Evolutionary conservation across 1,139 yeast genomes (phyloP), one percentile per base, ranked within the genome.

Genomic region (Candida neerlandica): DNA sequence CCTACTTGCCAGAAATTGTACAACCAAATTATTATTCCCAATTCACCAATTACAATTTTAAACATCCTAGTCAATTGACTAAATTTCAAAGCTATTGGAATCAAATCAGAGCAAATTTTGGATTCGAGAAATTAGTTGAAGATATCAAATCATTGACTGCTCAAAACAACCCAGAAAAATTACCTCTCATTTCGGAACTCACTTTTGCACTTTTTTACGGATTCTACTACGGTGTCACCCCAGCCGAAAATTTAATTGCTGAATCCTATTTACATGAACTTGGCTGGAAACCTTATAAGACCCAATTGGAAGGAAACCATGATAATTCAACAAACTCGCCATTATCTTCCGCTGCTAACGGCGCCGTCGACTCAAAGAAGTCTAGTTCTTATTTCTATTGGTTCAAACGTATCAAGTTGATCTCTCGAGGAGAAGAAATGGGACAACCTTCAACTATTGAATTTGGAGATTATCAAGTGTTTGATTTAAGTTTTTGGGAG

Each of bases 191-290:
- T 41, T 68, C 71, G 42, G 76, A 75, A 57, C 58, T 75, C 50
- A 71, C 75, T 14, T 71, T 77, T 49, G 81, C 81, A 2, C 67
- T 84, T 45, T 84, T 84, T 57, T 84, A 75, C 62, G 88, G 86
- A 3, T 81, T 71, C 58, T 84, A 82, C 58, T 83, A 75, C 61
- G 85, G 85, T 1, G 62, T 78, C 40, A 77, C 85, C 1, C 81
- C 79, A 12, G 65, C 70, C 48, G 86, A 81, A 59, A 71, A 75
- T 56, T 63, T 74, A 52, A 69, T 75, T 34, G 80, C 81, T 2
- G 81, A 76, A 58, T 59, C 67, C 2, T 67, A 69, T 51, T 67
- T 76, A 47, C 71, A 70, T 54, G 65, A 65, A 47, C 61, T 75
- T 42, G 79, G 79, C 1, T 76, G 81, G 81, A 71, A 61, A 50